Evolutionary conservation across 345 rosid genomes (phyloP), one percentile per base, ranked within the genome.

Genomic region (Rhodomyrtus tomentosa): DNA sequence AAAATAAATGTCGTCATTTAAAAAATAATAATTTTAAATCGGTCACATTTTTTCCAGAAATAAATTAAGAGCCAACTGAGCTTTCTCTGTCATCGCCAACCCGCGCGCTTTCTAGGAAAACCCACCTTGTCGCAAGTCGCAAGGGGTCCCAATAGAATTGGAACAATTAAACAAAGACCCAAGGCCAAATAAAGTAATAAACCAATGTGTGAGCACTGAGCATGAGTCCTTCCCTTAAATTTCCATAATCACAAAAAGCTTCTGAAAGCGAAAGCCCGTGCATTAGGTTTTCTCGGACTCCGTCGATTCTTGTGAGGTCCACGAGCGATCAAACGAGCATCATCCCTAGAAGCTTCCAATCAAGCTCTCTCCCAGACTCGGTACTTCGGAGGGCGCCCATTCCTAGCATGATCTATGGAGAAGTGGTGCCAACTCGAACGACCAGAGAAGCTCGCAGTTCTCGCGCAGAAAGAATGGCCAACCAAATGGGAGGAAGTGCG

Each of bases 321-420:
- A 83, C 89, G 91, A 93, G 95, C 73, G 93, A 90, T 38, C 88
- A 89, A 52, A 81, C 85, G 82, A 86, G 88, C 89, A 88, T 88
- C 86, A 11, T 11, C 42, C 80, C 74, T 15, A 7, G 87, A 12
- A 83, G 54, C 15, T 58, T 27, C 18, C 72, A 58, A 58, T 29
- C 38, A 27, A 58, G 38, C 18, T 40, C 91, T 52, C n/a, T 83
- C 12, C 93, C 94, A 0, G 89, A 92, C 82, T 91, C 94, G 1
- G 93, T 92, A 80, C 90, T 91, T 22, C 55, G 25, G 85, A 86
- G 36, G 86, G 91, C 3, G 82, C 92, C 29, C 45, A 82, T 3
- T 74, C 10, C 1, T 22, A 6, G 11, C 74, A 29, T 59, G 72
- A 81, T 87, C 21, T 25, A 81, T 21, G 91, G 84, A 36, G 87